Evolutionary conservation across 2,329 filamentous ascomycete species (phyloP).

Genomic region (Diplodia intermedia): DNA sequence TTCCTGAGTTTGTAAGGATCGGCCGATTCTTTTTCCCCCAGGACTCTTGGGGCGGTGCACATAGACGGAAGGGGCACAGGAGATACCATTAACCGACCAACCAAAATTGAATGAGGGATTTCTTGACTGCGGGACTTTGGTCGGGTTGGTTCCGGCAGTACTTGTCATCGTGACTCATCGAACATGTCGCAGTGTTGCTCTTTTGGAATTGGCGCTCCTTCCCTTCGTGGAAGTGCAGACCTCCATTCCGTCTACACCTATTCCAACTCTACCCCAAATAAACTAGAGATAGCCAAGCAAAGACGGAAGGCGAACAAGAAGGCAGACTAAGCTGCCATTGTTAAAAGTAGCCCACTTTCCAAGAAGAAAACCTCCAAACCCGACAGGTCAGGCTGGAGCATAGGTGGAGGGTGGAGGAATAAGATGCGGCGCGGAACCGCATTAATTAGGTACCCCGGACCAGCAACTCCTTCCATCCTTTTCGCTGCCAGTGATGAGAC

Average conservation of each 20-base stretch:
- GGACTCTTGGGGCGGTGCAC: background rate
- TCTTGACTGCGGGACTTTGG: background rate
- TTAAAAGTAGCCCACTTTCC: background rate
- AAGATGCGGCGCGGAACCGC: background rate
- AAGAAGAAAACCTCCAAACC: background rate
- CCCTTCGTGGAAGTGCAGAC: too few species aligned
- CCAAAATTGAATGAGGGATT: background rate
- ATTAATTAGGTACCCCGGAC: too few species aligned
- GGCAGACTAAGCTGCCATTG: too few species aligned
- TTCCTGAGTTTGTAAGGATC: constrained; percentile 4
- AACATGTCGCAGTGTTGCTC: background rate
- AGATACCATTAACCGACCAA: constrained; percentile 2
- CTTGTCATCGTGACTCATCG: background rate
- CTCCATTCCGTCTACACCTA: too few species aligned
- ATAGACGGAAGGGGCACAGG: constrained; percentile 12
- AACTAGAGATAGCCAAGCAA: too few species aligned
- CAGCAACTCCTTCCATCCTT: too few species aligned
- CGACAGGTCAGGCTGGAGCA: too few species aligned
- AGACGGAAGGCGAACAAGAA: too few species aligned
- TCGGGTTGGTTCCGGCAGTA: background rate
- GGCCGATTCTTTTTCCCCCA: background rate
- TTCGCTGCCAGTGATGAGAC: too few species aligned
- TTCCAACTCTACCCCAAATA: too few species aligned
- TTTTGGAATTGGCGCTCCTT: background rate
- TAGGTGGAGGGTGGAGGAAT: background rate